Conservation (phyloP, 2,329 filamentous ascomycete genomes). For the Beauveria asiatica region DNA sequence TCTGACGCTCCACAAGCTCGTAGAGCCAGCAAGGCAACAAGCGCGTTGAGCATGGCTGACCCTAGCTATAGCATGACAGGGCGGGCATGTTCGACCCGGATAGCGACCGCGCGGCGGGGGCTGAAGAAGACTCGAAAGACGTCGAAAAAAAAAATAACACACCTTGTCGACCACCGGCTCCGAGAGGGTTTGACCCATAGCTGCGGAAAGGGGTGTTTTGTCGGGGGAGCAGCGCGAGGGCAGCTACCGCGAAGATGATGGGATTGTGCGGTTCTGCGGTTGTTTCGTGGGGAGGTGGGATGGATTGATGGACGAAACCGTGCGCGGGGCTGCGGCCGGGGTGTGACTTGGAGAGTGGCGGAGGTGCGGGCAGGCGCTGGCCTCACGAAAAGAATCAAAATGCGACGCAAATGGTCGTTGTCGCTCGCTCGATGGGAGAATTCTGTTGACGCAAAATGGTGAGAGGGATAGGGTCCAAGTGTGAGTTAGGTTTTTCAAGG, state of each 20-base stretch:
- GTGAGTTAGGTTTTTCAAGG: neutral
- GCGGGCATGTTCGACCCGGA: neutral
- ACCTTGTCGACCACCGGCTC: conserved; percentile 99
- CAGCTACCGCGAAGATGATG: conserved; percentile 11
- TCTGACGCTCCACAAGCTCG: neutral
- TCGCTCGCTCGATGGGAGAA: neutral
- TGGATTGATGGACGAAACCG: conserved; percentile 3
- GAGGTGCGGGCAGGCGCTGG: neutral
- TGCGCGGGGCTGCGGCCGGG: conserved; percentile 4
- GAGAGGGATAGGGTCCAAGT: neutral
- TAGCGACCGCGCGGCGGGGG: neutral
- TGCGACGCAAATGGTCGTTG: neutral
- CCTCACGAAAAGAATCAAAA: neutral
- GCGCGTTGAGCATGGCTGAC: neutral
- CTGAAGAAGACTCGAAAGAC: neutral
- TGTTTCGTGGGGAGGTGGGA: conserved; percentile 6
- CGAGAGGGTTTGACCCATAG: conserved; percentile 98
- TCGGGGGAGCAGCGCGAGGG: conserved; percentile 10
- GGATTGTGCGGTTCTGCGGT: conserved; percentile 6
- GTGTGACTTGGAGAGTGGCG: neutral
- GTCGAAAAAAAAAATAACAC: conserved; percentile 16
- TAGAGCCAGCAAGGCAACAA: neutral
- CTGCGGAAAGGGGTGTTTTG: conserved; percentile 15
- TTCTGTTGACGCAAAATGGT: neutral
- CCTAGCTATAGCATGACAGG: neutral